phyloP scores from a whole-genome alignment of 352 stramenopile genomes.

The Aphanomyces astaci region DNA sequence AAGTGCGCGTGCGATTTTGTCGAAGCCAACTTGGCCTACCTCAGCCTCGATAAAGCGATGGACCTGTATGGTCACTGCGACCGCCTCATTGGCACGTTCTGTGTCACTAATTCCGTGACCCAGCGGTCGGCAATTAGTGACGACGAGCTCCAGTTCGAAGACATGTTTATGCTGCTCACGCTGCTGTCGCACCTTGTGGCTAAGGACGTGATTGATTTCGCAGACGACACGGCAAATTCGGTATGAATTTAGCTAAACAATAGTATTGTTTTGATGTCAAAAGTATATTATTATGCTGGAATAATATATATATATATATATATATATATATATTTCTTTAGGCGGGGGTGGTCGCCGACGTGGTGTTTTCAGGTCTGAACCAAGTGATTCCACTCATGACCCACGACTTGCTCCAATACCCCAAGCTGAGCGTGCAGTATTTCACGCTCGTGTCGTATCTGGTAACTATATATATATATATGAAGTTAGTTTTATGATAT shows the following conservation, averaged over 20 bases:
- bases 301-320: too few relatives aligned
- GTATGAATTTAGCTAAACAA: constrained; percentile 31
- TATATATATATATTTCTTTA: too few relatives aligned
- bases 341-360: constrained; percentile 66
- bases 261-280: too few relatives aligned
- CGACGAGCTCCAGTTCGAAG: constrained; percentile 68
- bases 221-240: constrained; percentile 53
- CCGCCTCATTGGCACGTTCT: constrained; percentile 61
- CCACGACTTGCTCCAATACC: constrained; percentile 78
- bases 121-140: constrained; percentile 33
- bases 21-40: constrained; percentile 73
- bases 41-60: constrained; percentile 53
- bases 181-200: constrained; percentile 69
- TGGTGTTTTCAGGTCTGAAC: constrained; percentile 82
- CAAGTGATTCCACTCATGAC: constrained; percentile 87
- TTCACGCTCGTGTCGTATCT: constrained; percentile 84
- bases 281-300: too few relatives aligned
- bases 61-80: constrained; percentile 66
- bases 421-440: constrained; percentile 79
- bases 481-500: background rate
- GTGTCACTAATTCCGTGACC: constrained; percentile 48
- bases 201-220: constrained; percentile 84
- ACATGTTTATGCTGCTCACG: constrained; percentile 66
- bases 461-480: constrained; percentile 11
- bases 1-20: constrained; percentile 75